Base-by-base conservation (phyloP, 2,329 filamentous ascomycete genomes). In the Aspergillus sclerotialis region DNA sequence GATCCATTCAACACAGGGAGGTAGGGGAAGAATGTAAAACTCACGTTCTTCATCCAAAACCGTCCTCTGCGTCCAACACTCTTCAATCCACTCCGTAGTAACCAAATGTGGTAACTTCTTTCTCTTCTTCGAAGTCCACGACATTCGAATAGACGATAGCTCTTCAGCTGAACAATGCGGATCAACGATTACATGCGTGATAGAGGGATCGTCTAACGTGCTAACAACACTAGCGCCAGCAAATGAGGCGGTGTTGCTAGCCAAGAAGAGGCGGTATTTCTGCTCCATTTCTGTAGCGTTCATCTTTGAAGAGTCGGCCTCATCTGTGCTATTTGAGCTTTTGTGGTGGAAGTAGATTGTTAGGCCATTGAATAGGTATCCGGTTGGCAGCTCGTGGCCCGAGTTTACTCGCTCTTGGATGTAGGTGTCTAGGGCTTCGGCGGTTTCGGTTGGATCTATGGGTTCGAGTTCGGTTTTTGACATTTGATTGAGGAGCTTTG, bases 51-150 rank as follows among this genome's bases (percentile, higher is more conserved):
- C 90, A 45, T 94, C 86, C 30, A 95, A 57, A 40, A 84, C 52
- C 1, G 87, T 94, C 43, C 70, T 72, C 56, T 90, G 85, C 38
- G 68, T 69, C 87, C 89, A 94, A 50, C 84, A 85, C 33, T 83
- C 78, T 32, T 80, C 72, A 0, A 95, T 63, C 92, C 92, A 98
- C 10, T 68, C 67, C 7, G 70, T 57, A 0, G 65, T 73, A 2
- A 95, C 82, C 5, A 90, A 61, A 43, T 85, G 70, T 1, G 89
- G 85, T 23, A 88, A 60, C 30, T 53, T 63, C 5, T 53, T 58
- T 33, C 71, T 57, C 14, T 48, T 38, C 7, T 38, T 33, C 7
- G 47, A 42, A 14, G 56, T 44, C 21, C 64, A 32, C 1, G 40
- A 42, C 15, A 48, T 43, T 21, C 64, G 50, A 17, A 67, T 45